Evolutionary conservation across 2,329 filamentous ascomycete species (phyloP), one percentile per base, ranked within the genome.

Genomic region (Alternaria sp.): DNA sequence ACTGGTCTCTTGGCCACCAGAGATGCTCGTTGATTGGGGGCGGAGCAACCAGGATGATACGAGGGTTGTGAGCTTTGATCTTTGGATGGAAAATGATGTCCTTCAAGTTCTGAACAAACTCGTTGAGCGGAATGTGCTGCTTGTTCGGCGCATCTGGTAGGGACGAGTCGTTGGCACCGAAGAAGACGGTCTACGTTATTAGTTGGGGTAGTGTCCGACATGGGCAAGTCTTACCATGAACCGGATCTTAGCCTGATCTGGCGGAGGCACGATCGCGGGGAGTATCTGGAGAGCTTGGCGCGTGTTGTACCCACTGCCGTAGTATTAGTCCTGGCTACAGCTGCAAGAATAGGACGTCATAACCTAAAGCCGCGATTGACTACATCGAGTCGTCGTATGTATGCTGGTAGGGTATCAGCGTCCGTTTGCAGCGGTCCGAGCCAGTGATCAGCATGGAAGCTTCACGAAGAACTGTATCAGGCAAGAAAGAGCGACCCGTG

Each of bases 101-200:
- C 64, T 78, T 83, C 48, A 97, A 80, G 73, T 97, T 96, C 56
- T 85, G 79, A 75, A 87, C 88, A 82, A 93, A 98, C 61, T 88
- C 80, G 1, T 89, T 85, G n/a, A 97, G 78, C 1, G 92, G 87
- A 7, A 98, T 86, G 76, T 94, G 88, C 78, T 98, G 95, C 9
- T 83, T 82, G 51, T 87, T 88, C 4, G 83, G 83, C 5, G 85
- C 82, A 38, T 86, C 81, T 4, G 88, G 85, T 4, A 96, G 78
- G 55, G 89, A 89, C 4, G 94, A 90, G 78, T 98, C 95, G 75
- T 99, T 98, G 68, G 95, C 92, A 18, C 95, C 95, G 61, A 97
- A 89, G 66, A 96, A 89, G 59, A 97, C 80, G 39, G 91, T 82
- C 91, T 93, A 58, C 42, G n/a, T 32, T 18, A 46, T 72, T 42